A percentile compares a stretch with the other conserved stretches of the same genome.
Conservation (phyloP, 495 filamentous ascomycete genomes). For the Lineolata rhizophorae region DNA sequence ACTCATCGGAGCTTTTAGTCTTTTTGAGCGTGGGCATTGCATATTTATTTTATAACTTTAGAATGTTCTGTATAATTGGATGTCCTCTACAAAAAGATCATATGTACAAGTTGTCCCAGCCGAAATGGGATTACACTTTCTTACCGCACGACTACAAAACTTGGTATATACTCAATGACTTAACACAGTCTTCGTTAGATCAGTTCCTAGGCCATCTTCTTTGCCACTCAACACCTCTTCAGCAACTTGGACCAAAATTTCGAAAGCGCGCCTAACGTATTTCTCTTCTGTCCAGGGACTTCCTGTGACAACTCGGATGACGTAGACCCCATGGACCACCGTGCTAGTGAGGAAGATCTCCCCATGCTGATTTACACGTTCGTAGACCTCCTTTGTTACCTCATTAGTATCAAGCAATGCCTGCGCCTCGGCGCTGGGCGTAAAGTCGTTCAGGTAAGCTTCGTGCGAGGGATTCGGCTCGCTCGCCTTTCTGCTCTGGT, state of each 20-base stretch:
- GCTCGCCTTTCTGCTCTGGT: conserved; percentile 2
- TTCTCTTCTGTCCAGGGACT: conserved; percentile 46
- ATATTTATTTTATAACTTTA: no score
- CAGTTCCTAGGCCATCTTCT: no score
- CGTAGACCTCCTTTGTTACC: conserved; percentile 58
- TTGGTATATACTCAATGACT: no score
- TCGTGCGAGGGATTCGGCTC: conserved; percentile 11
- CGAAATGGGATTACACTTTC: no score
- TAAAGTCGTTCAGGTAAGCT: conserved; percentile 12
- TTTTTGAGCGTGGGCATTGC: no score
- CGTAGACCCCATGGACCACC: conserved; percentile 51
- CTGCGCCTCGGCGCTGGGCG: conserved; percentile 15
- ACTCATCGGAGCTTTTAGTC: no score
- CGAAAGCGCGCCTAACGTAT: conserved; percentile 52
- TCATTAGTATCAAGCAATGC: conserved; percentile 33
- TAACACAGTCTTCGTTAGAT: no score
- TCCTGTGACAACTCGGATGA: conserved; percentile 61
- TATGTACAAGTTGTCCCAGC: no score
- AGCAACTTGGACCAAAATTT: conserved; percentile 46
- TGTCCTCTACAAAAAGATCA: no score
- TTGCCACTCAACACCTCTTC: conserved; percentile 32
- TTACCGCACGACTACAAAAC: no score
- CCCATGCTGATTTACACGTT: conserved; percentile 49
- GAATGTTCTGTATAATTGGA: no score
- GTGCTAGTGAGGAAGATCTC: conserved; percentile 72